A percentile compares a stretch with the other conserved stretches of the same genome.
Conservation (phyloP, 1,284 basidiomycete species). For the Cryptococcus sp. region DNA sequence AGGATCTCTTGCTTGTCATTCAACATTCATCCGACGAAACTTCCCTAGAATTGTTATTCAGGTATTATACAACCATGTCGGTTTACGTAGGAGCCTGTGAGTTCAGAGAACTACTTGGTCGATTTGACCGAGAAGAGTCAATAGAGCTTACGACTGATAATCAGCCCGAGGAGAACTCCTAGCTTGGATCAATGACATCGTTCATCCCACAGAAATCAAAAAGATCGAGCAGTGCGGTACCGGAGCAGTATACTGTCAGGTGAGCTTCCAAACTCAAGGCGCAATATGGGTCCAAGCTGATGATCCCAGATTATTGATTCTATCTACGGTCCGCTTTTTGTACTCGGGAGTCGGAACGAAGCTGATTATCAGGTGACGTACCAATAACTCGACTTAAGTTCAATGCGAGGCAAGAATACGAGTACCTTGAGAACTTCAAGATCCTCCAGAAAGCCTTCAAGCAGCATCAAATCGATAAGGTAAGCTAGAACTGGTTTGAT, state of each 20-base stretch:
- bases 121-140: not conserved
- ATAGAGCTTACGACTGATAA: not conserved
- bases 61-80: constrained; percentile 23
- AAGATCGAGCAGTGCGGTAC: constrained; percentile 93
- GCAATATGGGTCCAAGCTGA: constrained; percentile 2
- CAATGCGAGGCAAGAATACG: constrained; percentile 92
- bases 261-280: constrained; percentile 13
- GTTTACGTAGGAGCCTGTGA: constrained; percentile 42
- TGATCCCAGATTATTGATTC: constrained; percentile 70
- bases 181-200: constrained; percentile 89
- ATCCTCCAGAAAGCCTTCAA: constrained; percentile 87
- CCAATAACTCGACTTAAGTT: constrained; percentile 87
- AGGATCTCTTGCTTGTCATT: too few species aligned
- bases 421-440: constrained; percentile 93
- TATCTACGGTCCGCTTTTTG: constrained; percentile 65
- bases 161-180: constrained; percentile 73
- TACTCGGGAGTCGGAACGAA: not conserved
- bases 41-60: too few species aligned
- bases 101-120: constrained; percentile 7
- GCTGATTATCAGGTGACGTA: constrained; percentile 60
- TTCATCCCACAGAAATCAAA: constrained; percentile 71
- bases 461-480: constrained; percentile 87
- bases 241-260: constrained; percentile 83
- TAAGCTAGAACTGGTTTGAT: constrained; percentile 41
- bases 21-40: too few species aligned